A percentile compares a stretch with the other conserved stretches of the same genome.
These are phyloP conservation scores for Botrytis porri DNA, from an alignment of 2,329 filamentous ascomycete genomes.

Conservation along the genomic window DNA sequence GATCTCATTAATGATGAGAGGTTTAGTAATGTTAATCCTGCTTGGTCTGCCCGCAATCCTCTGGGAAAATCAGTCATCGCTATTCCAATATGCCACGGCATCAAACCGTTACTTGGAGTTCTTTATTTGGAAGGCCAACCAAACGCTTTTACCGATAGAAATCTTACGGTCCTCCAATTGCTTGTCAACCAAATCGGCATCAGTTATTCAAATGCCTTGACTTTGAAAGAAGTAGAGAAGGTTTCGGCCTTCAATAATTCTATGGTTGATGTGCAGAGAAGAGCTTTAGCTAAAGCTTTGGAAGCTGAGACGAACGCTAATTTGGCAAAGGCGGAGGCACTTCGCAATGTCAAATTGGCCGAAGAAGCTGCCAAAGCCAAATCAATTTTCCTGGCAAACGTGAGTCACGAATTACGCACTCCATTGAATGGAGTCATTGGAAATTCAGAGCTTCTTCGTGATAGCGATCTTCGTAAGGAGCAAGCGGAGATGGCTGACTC, in stretches of 20 bases:
- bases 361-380: constrained; percentile 83
- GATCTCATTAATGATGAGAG: constrained; percentile 73
- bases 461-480: constrained; percentile 70
- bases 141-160: constrained; percentile 73
- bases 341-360: constrained; percentile 75
- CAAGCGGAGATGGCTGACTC: constrained; percentile 85
- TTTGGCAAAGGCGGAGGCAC: constrained; percentile 70
- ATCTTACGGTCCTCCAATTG: constrained; percentile 63
- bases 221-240: constrained; percentile 70
- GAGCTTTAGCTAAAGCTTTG: constrained; percentile 67
- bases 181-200: constrained; percentile 77
- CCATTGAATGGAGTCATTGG: constrained; percentile 87
- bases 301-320: constrained; percentile 75
- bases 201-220: constrained; percentile 65
- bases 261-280: constrained; percentile 75
- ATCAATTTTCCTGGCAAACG: constrained; percentile 75
- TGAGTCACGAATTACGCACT: constrained; percentile 77
- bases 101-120: constrained; percentile 67
- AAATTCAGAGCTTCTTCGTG: constrained; percentile 78
- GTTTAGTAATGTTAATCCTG: constrained; percentile 70
- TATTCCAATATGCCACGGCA: constrained; percentile 74
- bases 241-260: constrained; percentile 74
- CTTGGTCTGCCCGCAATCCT: constrained; percentile 66
- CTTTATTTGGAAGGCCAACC: constrained; percentile 74
- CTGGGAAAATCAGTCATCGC: constrained; percentile 72